A percentile compares a stretch with the other conserved stretches of the same genome.
Conservation (phyloP, 805 yeast genomes). For the Candida insectalens region DNA sequence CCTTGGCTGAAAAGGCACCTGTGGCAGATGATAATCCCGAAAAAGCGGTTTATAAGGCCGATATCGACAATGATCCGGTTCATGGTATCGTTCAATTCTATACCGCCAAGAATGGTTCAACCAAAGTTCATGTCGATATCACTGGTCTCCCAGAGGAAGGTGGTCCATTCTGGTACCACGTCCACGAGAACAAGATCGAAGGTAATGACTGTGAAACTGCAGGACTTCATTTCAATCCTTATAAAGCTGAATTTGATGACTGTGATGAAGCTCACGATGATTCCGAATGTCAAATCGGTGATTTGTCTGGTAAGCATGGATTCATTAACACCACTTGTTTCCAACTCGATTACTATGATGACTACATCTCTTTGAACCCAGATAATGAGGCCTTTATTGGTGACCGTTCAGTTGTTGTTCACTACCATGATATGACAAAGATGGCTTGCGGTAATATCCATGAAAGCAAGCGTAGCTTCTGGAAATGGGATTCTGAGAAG, state of each 20-base stretch:
- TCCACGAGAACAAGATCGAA: constrained; percentile 52
- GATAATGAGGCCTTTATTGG: constrained; percentile 48
- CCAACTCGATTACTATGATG: constrained; percentile 54
- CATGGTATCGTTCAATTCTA: constrained; percentile 45
- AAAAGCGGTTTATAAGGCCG: constrained; percentile 45
- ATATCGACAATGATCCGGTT: constrained; percentile 35
- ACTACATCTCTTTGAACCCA: constrained; percentile 53
- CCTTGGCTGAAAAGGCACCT: constrained; percentile 33
- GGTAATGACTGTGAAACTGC: constrained; percentile 44
- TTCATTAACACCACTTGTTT: constrained; percentile 61
- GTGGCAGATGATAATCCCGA: constrained; percentile 37
- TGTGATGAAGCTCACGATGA: constrained; percentile 45
- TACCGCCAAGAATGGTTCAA: constrained; percentile 47
- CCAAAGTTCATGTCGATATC: constrained; percentile 59
- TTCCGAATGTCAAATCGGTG: constrained; percentile 60
- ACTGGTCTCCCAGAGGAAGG: constrained; percentile 59
- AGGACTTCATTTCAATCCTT: constrained; percentile 58
- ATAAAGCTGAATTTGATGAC: constrained; percentile 35
- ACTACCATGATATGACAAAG: constrained; percentile 42
- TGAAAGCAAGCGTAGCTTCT: constrained; percentile 15
- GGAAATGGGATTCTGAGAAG: constrained; percentile 7
- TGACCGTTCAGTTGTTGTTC: constrained; percentile 47
- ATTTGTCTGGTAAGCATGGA: constrained; percentile 73
- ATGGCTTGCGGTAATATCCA: constrained; percentile 58
- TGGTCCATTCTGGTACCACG: constrained; percentile 64